Conservation (phyloP, 768 basidiomycete genomes). For the Dentipellis sp. region DNA sequence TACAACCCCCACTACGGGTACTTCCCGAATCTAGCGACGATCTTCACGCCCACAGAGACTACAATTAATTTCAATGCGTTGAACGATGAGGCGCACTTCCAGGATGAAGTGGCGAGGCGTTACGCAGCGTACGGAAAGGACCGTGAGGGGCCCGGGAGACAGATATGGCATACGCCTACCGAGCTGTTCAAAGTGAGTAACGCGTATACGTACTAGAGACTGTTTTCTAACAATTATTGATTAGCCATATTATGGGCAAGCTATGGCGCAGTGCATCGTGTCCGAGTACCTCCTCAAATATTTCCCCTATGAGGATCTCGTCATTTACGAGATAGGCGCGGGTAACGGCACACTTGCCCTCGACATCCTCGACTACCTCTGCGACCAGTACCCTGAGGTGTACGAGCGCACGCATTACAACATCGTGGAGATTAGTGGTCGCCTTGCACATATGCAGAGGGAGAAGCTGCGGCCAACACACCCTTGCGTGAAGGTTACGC, state of each 20-base stretch:
- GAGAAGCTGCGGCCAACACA: constrained; percentile 53
- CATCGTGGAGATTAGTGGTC: constrained; percentile 89
- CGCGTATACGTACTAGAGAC: background rate
- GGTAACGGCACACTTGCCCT: constrained; percentile 93
- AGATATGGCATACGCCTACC: constrained; percentile 98
- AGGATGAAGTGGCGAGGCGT: constrained; percentile 66
- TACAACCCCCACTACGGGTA: constrained; percentile 99
- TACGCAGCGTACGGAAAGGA: constrained; percentile 67
- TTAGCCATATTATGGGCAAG: constrained; percentile 92
- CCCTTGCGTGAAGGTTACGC: constrained; percentile 56
- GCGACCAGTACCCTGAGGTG: constrained; percentile 75
- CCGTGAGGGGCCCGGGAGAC: constrained; percentile 66
- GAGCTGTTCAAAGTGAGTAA: constrained; percentile 86
- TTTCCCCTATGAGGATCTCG: constrained; percentile 93
- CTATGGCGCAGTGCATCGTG: constrained; percentile 81
- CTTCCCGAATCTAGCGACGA: constrained; percentile 87
- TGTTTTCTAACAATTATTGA: constrained; percentile 4
- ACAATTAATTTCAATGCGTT: constrained; percentile 62
- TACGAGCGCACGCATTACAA: constrained; percentile 89
- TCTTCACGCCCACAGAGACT: constrained; percentile 59
- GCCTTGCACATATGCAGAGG: constrained; percentile 64
- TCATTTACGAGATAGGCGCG: constrained; percentile 95
- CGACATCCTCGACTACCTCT: constrained; percentile 79
- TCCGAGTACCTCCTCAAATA: constrained; percentile 90
- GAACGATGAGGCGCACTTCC: constrained; percentile 66